phyloP scores from a whole-genome alignment of 305 asterid species.

The Striga hermonthica region DNA sequence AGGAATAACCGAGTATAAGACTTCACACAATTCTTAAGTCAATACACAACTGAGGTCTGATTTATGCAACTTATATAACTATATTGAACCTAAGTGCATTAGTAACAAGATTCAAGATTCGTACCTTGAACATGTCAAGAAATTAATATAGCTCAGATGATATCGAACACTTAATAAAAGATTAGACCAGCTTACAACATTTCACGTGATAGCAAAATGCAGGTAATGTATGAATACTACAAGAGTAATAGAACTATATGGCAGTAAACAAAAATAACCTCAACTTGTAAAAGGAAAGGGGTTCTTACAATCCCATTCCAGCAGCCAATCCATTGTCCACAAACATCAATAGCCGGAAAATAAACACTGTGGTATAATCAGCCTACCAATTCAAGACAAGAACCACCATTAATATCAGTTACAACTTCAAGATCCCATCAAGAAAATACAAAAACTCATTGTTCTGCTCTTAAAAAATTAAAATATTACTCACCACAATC shows the following conservation, averaged over 20 bases:
- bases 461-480: not conserved
- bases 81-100: constrained; percentile 12
- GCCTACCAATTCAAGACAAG: constrained; percentile 47
- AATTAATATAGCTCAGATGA: not conserved
- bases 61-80: not conserved
- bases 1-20: not conserved
- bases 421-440: constrained; percentile 28
- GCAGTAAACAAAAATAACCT: not conserved
- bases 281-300: not conserved
- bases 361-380: constrained; percentile 75
- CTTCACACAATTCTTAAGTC: not conserved
- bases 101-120: constrained; percentile 4
- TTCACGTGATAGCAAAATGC: constrained; percentile 15
- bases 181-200: constrained; percentile 2
- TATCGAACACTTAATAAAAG: constrained; percentile 9
- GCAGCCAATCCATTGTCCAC: constrained; percentile 94
- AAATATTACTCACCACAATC: constrained; percentile 69
- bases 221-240: constrained; percentile 6
- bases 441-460: not conserved
- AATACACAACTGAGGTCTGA: constrained; percentile 9
- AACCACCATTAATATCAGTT: not conserved
- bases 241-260: not conserved
- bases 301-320: constrained; percentile 97
- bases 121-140: constrained; percentile 5
- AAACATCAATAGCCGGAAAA: constrained; percentile 94